These are phyloP conservation scores for Pythium volutum DNA, from an alignment of 352 stramenopile genomes.

Conservation along the genomic window DNA sequence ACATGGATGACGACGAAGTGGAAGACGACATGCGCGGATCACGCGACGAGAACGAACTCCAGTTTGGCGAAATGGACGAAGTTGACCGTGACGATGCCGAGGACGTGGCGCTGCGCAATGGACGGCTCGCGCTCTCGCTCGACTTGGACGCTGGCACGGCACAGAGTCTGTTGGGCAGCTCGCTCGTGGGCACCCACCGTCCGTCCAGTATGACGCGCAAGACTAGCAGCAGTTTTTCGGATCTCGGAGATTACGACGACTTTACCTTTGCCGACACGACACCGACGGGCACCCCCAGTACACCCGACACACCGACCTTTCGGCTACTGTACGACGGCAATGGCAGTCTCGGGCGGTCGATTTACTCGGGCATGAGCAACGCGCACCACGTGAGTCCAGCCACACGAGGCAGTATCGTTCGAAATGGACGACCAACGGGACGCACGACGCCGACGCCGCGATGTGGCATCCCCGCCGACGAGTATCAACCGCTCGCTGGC, in stretches of 20 bases:
- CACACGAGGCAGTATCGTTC: conserved; percentile 20
- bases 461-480: conserved; percentile 47
- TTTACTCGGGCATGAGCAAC: conserved; percentile 48
- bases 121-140: conserved; percentile 47
- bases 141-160: conserved; percentile 67
- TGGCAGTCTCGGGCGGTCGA: conserved; percentile 28
- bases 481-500: conserved; percentile 60
- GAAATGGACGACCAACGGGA: conserved; percentile 34
- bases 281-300: conserved; percentile 33
- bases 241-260: conserved; percentile 84
- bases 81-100: conserved; percentile 22
- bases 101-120: conserved; percentile 25
- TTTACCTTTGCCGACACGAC: conserved; percentile 71
- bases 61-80: conserved; percentile 30
- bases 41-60: conserved; percentile 26
- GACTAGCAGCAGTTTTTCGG: conserved; percentile 85
- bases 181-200: conserved; percentile 21
- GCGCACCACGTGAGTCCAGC: conserved; percentile 33
- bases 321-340: conserved; percentile 75
- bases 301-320: conserved; percentile 44
- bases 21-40: conserved; percentile 1
- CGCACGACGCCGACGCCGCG: conserved; percentile 61
- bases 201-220: conserved; percentile 61
- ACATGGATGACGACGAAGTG: background rate
- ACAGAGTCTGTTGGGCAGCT: conserved; percentile 9